A percentile compares a stretch with the other conserved stretches of the same genome.
These are phyloP conservation scores for Eimeria falciformis DNA, from an alignment of 169 alveolate species.

Conservation along the genomic window DNA sequence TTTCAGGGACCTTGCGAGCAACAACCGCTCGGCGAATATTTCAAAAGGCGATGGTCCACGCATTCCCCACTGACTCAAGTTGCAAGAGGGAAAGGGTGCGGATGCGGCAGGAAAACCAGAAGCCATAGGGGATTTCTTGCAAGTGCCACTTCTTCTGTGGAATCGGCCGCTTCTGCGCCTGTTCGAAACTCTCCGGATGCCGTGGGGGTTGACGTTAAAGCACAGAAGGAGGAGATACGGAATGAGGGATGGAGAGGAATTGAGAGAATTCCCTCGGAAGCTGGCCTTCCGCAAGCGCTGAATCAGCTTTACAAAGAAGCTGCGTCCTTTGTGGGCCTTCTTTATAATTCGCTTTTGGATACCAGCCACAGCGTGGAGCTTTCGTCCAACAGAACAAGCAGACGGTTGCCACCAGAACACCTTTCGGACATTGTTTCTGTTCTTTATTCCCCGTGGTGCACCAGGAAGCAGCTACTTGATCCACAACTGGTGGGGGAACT, in stretches of 20 bases:
- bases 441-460: constrained; percentile 48
- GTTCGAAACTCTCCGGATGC: no score
- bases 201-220: no score
- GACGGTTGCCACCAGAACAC: neutral
- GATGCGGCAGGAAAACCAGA: neutral
- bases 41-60: constrained; percentile 19
- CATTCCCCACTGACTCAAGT: neutral
- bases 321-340: neutral
- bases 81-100: neutral
- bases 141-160: neutral
- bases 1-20: neutral
- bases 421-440: neutral
- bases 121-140: neutral
- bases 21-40: neutral
- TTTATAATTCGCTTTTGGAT: constrained; percentile 16
- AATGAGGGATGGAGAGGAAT: no score
- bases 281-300: neutral
- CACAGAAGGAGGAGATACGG: no score
- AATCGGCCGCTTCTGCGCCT: constrained; percentile 38
- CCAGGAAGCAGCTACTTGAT: constrained; percentile 26
- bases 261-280: no score
- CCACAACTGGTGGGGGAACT: constrained; percentile 48
- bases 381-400: no score
- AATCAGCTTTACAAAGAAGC: neutral
- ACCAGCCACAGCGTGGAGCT: neutral